Percentiles rank a stretch among this genome's conserved stretches.
Evolutionary conservation across 352 stramenopile genomes (phyloP).

Genomic region (Pythium dissimile): DNA sequence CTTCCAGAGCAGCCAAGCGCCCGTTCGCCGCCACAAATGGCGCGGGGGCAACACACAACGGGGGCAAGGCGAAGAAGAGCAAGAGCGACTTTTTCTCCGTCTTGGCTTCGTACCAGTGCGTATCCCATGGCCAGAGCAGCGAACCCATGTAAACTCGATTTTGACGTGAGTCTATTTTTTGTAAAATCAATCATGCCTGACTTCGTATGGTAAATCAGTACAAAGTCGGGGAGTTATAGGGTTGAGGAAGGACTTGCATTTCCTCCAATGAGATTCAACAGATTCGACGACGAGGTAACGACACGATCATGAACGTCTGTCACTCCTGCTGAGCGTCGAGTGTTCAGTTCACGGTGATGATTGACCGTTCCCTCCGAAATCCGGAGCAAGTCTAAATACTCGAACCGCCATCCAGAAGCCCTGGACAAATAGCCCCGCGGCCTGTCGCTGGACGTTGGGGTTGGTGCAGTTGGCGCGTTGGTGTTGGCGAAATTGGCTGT

Average conservation of each 20-base stretch:
- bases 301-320: neutral
- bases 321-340: neutral
- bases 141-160: slow-evolving; percentile 24
- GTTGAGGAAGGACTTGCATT: too few species aligned
- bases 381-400: neutral
- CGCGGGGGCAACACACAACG: neutral
- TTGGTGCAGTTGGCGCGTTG: neutral
- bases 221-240: too few species aligned
- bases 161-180: too few species aligned
- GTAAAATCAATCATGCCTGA: too few species aligned
- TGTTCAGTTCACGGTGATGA: neutral
- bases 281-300: neutral
- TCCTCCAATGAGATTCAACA: neutral
- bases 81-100: slow-evolving; percentile 64
- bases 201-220: too few species aligned
- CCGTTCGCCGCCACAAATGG: slow-evolving; percentile 16
- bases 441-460: too few species aligned
- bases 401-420: too few species aligned
- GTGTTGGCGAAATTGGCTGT: neutral
- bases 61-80: slow-evolving; percentile 33
- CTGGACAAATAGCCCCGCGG: too few species aligned
- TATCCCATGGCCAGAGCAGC: slow-evolving; percentile 28
- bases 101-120: slow-evolving; percentile 67
- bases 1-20: slow-evolving; percentile 21
- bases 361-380: neutral